phyloP scores from a whole-genome alignment of 768 basidiomycete genomes.

The Leucogyrophana mollusca region DNA sequence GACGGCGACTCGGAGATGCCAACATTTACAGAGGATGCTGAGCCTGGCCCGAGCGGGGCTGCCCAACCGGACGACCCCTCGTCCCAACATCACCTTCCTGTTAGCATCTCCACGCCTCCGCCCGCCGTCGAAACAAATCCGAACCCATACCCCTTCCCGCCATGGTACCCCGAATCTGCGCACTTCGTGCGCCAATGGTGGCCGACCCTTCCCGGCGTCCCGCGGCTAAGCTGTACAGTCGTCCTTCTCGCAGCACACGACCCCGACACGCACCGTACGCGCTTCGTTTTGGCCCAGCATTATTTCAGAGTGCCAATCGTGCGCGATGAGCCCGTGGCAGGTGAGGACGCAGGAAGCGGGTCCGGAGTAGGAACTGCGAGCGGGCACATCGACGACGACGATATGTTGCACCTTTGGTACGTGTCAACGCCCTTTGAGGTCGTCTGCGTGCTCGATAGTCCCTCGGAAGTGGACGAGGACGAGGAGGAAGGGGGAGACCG shows the following conservation, averaged over 20 bases:
- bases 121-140: conserved; percentile 20
- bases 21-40: no score
- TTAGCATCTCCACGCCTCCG: conserved; percentile 1
- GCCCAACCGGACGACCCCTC: no score
- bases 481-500: conserved; percentile 38
- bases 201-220: conserved; percentile 64
- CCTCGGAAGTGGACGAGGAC: conserved; percentile 27
- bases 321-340: conserved; percentile 3
- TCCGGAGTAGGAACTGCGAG: conserved; percentile 6
- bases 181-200: conserved; percentile 84
- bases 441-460: conserved; percentile 57
- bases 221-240: conserved; percentile 69
- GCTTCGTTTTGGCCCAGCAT: conserved; percentile 71
- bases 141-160: conserved; percentile 66
- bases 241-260: conserved; percentile 66
- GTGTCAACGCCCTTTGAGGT: conserved; percentile 71
- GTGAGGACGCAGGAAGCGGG: conserved; percentile 13
- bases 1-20: no score
- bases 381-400: conserved; percentile 39
- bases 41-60: no score
- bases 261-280: conserved; percentile 53
- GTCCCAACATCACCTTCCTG: no score
- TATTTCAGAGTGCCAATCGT: conserved; percentile 71
- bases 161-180: conserved; percentile 71
- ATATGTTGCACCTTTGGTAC: conserved; percentile 69